Conservation (phyloP, 495 filamentous ascomycete genomes). For the Penicillium dipodomyicola region DNA sequence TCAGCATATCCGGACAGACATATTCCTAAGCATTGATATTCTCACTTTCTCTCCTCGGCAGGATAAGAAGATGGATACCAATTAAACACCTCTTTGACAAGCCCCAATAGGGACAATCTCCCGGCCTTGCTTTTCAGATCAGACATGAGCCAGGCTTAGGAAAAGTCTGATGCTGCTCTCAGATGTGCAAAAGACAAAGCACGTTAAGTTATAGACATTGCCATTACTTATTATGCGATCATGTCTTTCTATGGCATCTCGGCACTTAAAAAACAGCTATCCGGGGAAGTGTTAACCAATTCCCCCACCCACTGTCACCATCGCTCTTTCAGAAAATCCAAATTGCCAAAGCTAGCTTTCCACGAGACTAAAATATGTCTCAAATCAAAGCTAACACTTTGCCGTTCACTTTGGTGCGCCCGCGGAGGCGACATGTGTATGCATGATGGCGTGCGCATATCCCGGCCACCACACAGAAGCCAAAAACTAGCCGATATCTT, state of each 20-base stretch:
- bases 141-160: slow-evolving; percentile 20
- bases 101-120: slow-evolving; percentile 23
- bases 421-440: slow-evolving; percentile 14
- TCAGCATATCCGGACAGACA: not conserved
- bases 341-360: not conserved
- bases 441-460: slow-evolving; percentile 29
- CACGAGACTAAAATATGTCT: not conserved
- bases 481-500: slow-evolving; percentile 18
- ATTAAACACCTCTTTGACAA: slow-evolving; percentile 49
- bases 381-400: not conserved
- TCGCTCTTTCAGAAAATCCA: not conserved
- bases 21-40: not conserved
- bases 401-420: not conserved
- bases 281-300: slow-evolving; percentile 7
- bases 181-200: not conserved
- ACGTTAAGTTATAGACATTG: not conserved
- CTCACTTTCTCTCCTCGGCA: slow-evolving; percentile 41
- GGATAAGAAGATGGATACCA: slow-evolving; percentile 49
- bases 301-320: slow-evolving; percentile 23
- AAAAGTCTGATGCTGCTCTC: not conserved
- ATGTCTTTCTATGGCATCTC: not conserved
- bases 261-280: not conserved
- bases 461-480: not conserved
- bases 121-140: slow-evolving; percentile 19
- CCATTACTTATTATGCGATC: not conserved